Conservation (phyloP, 2,329 filamentous ascomycete genomes). For the Fusarium agapanthi region DNA sequence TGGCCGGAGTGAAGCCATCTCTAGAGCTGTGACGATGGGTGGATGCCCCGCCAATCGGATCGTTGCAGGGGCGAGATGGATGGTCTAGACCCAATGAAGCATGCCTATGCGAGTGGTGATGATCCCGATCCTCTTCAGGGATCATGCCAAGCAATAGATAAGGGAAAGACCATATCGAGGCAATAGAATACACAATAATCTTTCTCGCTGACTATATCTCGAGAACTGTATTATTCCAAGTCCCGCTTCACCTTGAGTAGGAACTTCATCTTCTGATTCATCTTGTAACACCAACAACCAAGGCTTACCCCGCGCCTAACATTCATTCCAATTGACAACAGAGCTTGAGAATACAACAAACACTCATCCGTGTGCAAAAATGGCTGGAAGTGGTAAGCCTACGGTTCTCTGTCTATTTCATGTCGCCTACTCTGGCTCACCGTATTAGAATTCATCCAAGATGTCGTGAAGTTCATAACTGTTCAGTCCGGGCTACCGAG, state of each 20-base stretch:
- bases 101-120: not conserved
- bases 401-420: not conserved
- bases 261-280: not conserved
- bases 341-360: not conserved
- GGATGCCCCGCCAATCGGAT: not conserved
- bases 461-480: conserved; percentile 14
- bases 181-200: not conserved
- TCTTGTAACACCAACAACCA: not conserved
- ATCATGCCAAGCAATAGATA: not conserved
- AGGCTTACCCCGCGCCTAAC: not conserved
- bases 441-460: not conserved
- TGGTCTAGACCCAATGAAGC: not conserved
- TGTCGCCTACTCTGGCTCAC: not conserved
- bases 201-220: not conserved
- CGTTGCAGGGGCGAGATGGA: not conserved
- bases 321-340: not conserved
- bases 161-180: not conserved
- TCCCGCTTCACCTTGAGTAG: not conserved
- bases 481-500: conserved; percentile 9
- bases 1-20: not conserved
- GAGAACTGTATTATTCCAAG: not conserved
- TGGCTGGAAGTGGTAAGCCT: not conserved
- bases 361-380: not conserved
- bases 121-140: not conserved
- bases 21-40: not conserved